Evolutionary conservation across 139 green algal genomes (phyloP).

Genomic region (Pleodorina starrii): DNA sequence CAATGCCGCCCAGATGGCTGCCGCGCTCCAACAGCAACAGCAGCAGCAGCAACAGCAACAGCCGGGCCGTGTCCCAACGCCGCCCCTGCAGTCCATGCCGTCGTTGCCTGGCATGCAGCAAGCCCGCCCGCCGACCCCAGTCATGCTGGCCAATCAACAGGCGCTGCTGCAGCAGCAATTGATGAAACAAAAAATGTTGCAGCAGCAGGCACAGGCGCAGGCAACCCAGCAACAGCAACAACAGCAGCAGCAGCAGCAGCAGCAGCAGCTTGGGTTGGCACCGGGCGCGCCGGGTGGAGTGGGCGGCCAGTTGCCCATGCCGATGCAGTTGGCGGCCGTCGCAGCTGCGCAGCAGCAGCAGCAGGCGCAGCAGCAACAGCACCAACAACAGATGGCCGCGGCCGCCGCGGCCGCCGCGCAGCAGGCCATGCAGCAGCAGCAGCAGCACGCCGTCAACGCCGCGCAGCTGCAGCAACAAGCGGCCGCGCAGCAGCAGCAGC

Average conservation of each 20-base stretch:
- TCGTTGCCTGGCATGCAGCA: conserved; percentile 23
- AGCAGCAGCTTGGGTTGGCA: conserved; percentile 13
- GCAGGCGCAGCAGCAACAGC: conserved; percentile 22
- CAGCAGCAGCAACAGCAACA: conserved; percentile 25
- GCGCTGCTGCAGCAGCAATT: conserved; percentile 34
- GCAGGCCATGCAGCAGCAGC: conserved; percentile 20
- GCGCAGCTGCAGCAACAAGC: neutral
- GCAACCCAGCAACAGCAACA: neutral
- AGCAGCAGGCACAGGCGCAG: conserved; percentile 16
- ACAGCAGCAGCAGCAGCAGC: conserved; percentile 26
- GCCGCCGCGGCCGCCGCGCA: neutral
- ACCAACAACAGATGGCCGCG: conserved; percentile 7
- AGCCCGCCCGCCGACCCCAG: neutral
- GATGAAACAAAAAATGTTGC: conserved; percentile 42
- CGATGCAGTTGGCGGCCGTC: neutral
- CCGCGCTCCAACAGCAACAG: conserved; percentile 7
- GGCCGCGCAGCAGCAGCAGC: conserved; percentile 3
- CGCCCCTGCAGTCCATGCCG: conserved; percentile 24
- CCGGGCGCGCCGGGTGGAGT: neutral
- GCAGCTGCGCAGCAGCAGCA: conserved; percentile 19
- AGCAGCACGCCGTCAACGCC: neutral
- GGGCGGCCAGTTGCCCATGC: neutral
- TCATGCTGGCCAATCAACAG: conserved; percentile 13
- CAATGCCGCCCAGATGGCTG: neutral
- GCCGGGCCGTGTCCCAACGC: conserved; percentile 11